These are phyloP conservation scores for Pichia eremophila DNA, from an alignment of 805 yeast genomes.

Conservation along the genomic window DNA sequence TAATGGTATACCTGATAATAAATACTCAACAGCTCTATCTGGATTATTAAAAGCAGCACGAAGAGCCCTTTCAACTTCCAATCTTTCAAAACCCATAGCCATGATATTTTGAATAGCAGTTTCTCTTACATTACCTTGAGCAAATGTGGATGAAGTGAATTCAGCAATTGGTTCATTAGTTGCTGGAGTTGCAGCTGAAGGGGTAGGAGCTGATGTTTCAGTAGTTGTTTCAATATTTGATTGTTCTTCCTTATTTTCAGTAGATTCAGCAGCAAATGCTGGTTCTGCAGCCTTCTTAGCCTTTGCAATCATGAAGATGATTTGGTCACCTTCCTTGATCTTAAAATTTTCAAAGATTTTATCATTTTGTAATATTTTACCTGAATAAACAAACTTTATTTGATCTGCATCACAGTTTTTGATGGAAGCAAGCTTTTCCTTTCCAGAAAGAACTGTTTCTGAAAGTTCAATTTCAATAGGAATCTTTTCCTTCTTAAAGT, in stretches of 20 bases:
- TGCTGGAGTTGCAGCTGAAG: slow-evolving; percentile 15
- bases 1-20: slow-evolving; percentile 63
- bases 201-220: slow-evolving; percentile 16
- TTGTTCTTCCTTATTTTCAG: slow-evolving; percentile 3
- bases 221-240: slow-evolving; percentile 10
- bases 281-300: slow-evolving; percentile 29
- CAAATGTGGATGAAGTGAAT: slow-evolving; percentile 46
- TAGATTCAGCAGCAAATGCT: slow-evolving; percentile 11
- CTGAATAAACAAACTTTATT: slow-evolving; percentile 84
- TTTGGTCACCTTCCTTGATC: slow-evolving; percentile 77
- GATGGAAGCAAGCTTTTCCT: slow-evolving; percentile 58
- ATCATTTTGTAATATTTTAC: slow-evolving; percentile 79
- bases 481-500: slow-evolving; percentile 85
- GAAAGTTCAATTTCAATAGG: slow-evolving; percentile 64
- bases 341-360: slow-evolving; percentile 64
- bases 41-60: slow-evolving; percentile 96
- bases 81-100: slow-evolving; percentile 93
- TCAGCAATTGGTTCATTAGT: slow-evolving; percentile 13
- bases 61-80: slow-evolving; percentile 81
- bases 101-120: slow-evolving; percentile 72
- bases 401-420: slow-evolving; percentile 64
- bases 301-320: slow-evolving; percentile 84
- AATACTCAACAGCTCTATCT: slow-evolving; percentile 93
- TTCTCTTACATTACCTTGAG: slow-evolving; percentile 71
- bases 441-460: slow-evolving; percentile 60